Evolutionary conservation across 202 grass and related monocot species (phyloP).

Genomic region (Zizania palustris): DNA sequence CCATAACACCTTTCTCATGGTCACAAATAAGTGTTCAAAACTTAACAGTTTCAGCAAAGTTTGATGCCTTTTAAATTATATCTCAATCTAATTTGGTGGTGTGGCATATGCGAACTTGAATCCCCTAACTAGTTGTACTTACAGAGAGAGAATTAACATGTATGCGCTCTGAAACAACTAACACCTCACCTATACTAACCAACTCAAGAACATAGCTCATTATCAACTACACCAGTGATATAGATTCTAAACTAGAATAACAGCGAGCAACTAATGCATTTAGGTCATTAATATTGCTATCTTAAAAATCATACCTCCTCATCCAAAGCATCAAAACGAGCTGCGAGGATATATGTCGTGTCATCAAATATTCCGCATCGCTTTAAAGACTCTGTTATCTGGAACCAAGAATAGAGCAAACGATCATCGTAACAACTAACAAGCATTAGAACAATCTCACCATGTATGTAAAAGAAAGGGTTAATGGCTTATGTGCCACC

Average conservation of each 20-base stretch:
- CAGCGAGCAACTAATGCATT: not conserved
- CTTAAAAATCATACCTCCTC: slow-evolving; percentile 60
- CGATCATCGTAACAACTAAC: not conserved
- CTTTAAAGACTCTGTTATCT: slow-evolving; percentile 89
- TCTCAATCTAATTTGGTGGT: not conserved
- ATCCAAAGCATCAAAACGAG: slow-evolving; percentile 76
- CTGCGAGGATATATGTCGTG: slow-evolving; percentile 71
- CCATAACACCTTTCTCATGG: not conserved
- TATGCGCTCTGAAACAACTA: not conserved
- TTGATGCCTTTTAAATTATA: not conserved
- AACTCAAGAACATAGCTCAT: not conserved
- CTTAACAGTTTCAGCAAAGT: slow-evolving; percentile 22
- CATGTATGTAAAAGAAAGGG: not conserved
- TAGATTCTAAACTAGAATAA: not conserved
- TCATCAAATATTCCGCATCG: slow-evolving; percentile 82
- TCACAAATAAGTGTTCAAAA: not conserved
- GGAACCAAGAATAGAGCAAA: slow-evolving; percentile 8
- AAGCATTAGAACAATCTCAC: not conserved
- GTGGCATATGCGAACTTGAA: not conserved
- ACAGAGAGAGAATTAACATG: not conserved
- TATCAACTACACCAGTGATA: not conserved
- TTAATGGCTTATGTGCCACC: too few relatives aligned
- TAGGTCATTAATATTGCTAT: not conserved
- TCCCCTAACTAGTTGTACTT: not conserved
- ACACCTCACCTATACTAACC: not conserved